Evolutionary conservation across 176 grass and related monocot genomes (phyloP), one percentile per base, ranked within the genome.

Genomic region (Eremochloa ophiuroides): DNA sequence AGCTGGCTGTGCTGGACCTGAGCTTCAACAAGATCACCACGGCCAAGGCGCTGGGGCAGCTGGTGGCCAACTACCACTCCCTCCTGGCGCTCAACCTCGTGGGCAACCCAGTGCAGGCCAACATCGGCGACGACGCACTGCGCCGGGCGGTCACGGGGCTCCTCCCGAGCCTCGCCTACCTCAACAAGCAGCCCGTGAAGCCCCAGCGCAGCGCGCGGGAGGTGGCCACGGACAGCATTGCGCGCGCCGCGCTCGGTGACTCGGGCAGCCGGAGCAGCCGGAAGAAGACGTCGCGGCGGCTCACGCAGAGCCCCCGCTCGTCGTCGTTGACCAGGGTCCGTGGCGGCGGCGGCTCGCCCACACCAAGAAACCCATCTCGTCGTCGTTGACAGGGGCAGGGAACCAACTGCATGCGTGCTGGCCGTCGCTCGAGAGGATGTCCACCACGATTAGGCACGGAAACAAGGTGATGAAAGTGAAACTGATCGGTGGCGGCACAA

Each of bases 11-110:
- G 58, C 88, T 99, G 39, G 96, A 99, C 82, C 87, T 99, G 29
- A 91, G 96, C 67, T 99, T 99, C 91, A 99, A 99, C 82, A 99
- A 90, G 88, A 82, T 99, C 66, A 95, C 89, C 0, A 99, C 93
- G 22, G 66, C 96, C 71, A 99, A 88, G 85, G 92, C 89, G 74
- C 85, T 99, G 65, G 96, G 96, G 8, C 96, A 99, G 89, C 82
- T 99, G 34, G 96, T 99, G 56, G 96, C 96, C 76, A 99, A 99
- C 86, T 99, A 99, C 80, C 85, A 93, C 73, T 99, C 96, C 62
- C 96, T 99, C 40, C 41, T 90, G 13, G 96, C 93, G 26, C 91
- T 99, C 61, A 99, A 99, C 85, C 86, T 99, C 8, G 82, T 99
- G 0, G 96, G 93, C 27, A 99, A 99, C 82, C 96, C 91, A 17